Evolutionary conservation across 2,329 filamentous ascomycete species (phyloP), one percentile per base, ranked within the genome.

Genomic region (Mariannaea sp.): DNA sequence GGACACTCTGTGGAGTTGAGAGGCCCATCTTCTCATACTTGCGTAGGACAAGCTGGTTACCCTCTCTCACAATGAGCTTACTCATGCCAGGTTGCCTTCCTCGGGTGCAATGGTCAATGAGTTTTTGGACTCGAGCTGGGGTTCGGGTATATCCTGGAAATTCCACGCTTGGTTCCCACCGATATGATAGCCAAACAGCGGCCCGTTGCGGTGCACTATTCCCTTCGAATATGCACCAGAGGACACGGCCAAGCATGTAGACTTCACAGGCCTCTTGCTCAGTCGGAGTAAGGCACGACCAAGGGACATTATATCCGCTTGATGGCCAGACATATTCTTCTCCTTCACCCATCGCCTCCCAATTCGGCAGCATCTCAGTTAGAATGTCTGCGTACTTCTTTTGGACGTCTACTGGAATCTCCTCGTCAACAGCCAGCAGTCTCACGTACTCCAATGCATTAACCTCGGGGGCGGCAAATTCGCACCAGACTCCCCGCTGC

Each of bases 221-320:
- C 16, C 80, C 81, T 65, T 86, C 83, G 51, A 85, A 85, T 13
- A 85, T 77, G 63, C 83, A 85, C 82, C 82, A 86, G 40, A 86
- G 71, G 20, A 84, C 73, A 32, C 82, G 76, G 5, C 82, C 83
- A 13, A 86, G 77, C 82, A 85, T 84, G 68, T 84, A 86, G 1
- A 84, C 82, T 65, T 83, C 79, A 16, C 82, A 82, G 0, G 78
- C 73, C 61, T 85, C 83, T 58, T 81, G 79, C 58, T 85, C 82
- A 3, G 55, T 55, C 1, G 68, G 65, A 12, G 71, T 76, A n/a
- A 85, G 73, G 46, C 76, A 79, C 4, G 77, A 72, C 82, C 82
- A 86, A 4, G 81, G 70, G 7, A 81, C 70, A 58, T 84, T 84
- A 70, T 82, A 84, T 29, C 81, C 80, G 29, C 68, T 53, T 3